Evolutionary conservation across 352 stramenopile species (phyloP), one percentile per base, ranked within the genome.

Genomic region (Globisporangium nunn): DNA sequence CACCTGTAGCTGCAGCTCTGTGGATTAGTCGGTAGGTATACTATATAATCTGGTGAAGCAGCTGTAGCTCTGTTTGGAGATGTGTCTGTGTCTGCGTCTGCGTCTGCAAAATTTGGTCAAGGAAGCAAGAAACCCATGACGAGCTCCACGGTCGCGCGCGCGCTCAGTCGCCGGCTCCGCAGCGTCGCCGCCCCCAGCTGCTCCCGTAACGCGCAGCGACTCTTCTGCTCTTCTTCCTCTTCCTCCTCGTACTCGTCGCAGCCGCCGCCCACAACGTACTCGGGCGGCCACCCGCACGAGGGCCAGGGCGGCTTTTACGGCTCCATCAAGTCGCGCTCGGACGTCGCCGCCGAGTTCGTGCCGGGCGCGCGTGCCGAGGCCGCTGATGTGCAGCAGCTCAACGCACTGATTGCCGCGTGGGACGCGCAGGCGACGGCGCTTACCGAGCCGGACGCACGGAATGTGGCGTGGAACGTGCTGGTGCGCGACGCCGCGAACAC

Each of bases 221-320:
- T 8, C 46, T 37, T 17, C 46, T 51, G 23, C 28, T 37, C 23
- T 6, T 33, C 45, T 2, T 8, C n/a, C 1, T 15, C 45, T 2
- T 17, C 23, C 5, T 12, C 45, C 1, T 8, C n/a, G 4, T 15
- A 18, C 2, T 17, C 23, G 2, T 12, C 30, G 30, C 48, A 52
- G 33, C 31, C 52, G 29, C 51, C 49, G 12, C 71, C 88, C 49
- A 93, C 82, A 52, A 95, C 85, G 51, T 96, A 96, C 69, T 93
- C 80, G 18, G 88, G 86, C 54, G 88, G 88, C 43, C 88, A 97
- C 66, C 79, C 88, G 15, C 88, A 68, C 46, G 85, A 95, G 62
- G 88, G 88, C 43, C 88, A 97, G 61, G 88, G 88, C 45, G 89
- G 89, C 51, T 97, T 93, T 69, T 97, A 97, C 67, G 89, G 86